phyloP scores from a whole-genome alignment of 257 asterid genomes.

The Knoxia roxburghii region DNA sequence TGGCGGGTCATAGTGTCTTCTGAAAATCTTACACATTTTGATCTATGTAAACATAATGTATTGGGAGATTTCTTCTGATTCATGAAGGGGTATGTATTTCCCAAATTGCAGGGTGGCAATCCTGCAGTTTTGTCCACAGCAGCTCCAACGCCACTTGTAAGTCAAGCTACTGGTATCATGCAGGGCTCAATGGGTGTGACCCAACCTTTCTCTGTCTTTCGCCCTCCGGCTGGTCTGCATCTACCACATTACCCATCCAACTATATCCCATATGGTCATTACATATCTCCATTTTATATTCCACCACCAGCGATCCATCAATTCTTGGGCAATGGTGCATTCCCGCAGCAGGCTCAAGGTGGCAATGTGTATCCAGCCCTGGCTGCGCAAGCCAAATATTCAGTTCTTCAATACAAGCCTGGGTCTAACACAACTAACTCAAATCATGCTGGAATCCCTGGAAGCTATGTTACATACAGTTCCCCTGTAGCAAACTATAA shows the following conservation, averaged over 20 bases:
- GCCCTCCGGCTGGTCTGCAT: conserved; percentile 83
- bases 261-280: conserved; percentile 72
- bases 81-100: not conserved
- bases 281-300: conserved; percentile 66
- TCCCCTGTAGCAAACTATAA: conserved; percentile 54
- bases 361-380: conserved; percentile 62
- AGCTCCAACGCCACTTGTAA: conserved; percentile 73
- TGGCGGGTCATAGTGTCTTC: not conserved
- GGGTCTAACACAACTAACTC: conserved; percentile 67
- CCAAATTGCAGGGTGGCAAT: conserved; percentile 54
- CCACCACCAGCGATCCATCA: conserved; percentile 79
- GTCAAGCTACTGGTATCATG: conserved; percentile 76
- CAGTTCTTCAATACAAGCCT: conserved; percentile 72
- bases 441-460: conserved; percentile 59
- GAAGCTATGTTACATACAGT: conserved; percentile 69
- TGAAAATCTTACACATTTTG: not conserved
- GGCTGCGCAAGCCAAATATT: conserved; percentile 69
- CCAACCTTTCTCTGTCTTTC: conserved; percentile 63
- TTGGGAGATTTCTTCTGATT: not conserved
- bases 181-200: conserved; percentile 56
- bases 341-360: conserved; percentile 83
- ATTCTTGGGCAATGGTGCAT: conserved; percentile 61
- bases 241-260: conserved; percentile 76
- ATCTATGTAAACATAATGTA: not conserved
- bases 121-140: conserved; percentile 55